phyloP scores from a whole-genome alignment of 1,139 yeast genomes.

The Schizosaccharomyces versatilis region DNA sequence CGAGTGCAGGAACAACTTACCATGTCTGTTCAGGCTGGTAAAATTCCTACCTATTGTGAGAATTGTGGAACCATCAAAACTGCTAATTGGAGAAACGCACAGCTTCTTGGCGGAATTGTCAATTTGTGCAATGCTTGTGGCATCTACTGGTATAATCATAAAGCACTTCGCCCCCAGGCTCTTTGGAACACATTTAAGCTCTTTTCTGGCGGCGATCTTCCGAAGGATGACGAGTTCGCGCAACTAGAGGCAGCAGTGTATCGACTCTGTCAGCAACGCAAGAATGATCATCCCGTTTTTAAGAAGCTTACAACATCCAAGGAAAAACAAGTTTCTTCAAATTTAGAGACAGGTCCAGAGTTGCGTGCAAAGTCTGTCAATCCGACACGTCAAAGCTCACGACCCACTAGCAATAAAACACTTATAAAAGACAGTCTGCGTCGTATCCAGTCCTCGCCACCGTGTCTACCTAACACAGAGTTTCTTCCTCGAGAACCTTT shows the following conservation, averaged over 20 bases:
- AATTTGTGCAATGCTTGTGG: conserved; percentile 2
- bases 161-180: not conserved
- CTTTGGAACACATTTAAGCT: not conserved
- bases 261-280: not conserved
- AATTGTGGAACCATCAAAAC: conserved; percentile 22
- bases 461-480: not conserved
- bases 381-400: not conserved
- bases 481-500: not conserved
- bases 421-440: not conserved
- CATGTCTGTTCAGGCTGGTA: conserved; percentile 14
- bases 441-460: not conserved
- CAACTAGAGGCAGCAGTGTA: not conserved
- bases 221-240: not conserved
- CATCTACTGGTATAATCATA: not conserved
- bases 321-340: not conserved
- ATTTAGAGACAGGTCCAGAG: not conserved
- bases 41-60: conserved; percentile 17
- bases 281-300: not conserved
- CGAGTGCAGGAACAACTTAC: conserved; percentile 13
- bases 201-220: not conserved
- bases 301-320: not conserved
- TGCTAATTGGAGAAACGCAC: conserved; percentile 20
- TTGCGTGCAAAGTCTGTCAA: not conserved
- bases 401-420: too few relatives aligned
- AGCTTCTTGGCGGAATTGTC: conserved; percentile 10